These are phyloP conservation scores for Stenocarpella maydis DNA, from an alignment of 2,329 filamentous ascomycete species.

Conservation along the genomic window DNA sequence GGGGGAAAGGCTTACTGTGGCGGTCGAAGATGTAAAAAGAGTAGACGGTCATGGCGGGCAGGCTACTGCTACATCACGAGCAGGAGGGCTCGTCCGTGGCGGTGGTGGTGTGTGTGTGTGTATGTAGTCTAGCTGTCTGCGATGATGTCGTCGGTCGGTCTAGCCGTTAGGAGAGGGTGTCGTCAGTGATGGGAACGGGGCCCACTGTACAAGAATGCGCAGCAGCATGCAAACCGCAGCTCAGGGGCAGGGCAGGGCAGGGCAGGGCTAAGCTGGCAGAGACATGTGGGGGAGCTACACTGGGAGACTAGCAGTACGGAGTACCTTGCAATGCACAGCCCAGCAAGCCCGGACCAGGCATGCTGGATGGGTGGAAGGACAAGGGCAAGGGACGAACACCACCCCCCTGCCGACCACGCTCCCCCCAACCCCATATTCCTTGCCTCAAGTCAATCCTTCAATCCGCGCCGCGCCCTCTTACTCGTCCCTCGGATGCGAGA, in stretches of 20 bases:
- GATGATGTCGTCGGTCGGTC: background rate
- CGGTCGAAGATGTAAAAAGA: slow-evolving; percentile 99
- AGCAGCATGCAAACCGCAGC: background rate
- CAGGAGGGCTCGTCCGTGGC: slow-evolving; percentile 26
- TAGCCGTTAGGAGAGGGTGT: slow-evolving; percentile 3
- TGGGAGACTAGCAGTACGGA: no score
- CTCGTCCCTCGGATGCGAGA: background rate
- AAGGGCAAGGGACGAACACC: slow-evolving; percentile 8
- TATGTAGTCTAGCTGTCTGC: background rate
- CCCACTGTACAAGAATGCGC: slow-evolving; percentile 20
- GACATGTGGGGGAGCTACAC: background rate
- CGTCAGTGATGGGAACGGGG: slow-evolving; percentile 4
- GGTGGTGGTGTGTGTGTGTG: no score
- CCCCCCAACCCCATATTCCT: background rate
- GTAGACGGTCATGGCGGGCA: slow-evolving; percentile 83
- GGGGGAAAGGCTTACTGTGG: slow-evolving; percentile 72
- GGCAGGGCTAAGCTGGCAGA: background rate
- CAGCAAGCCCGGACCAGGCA: background rate
- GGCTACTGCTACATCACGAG: slow-evolving; percentile 35
- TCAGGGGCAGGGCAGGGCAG: background rate
- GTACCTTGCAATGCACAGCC: background rate
- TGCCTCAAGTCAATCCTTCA: slow-evolving; percentile 1
- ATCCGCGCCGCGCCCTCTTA: background rate
- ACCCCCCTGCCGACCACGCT: background rate
- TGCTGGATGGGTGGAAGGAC: background rate